Evolutionary conservation across 2,329 filamentous ascomycete genomes (phyloP), one percentile per base, ranked within the genome.

Genomic region (Cytospora mali): DNA sequence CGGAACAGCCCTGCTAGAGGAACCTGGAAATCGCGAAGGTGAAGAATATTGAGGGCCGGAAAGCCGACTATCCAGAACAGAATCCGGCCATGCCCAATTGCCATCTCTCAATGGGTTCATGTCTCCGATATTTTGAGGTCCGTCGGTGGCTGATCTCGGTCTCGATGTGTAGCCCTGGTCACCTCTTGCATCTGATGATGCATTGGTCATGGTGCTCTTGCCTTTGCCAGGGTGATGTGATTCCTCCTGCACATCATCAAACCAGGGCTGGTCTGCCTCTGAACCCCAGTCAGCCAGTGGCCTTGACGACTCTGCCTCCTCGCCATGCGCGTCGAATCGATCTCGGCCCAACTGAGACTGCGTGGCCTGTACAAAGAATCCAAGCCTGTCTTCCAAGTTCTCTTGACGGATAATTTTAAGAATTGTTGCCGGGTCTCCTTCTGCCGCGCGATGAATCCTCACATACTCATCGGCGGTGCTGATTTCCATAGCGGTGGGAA

Each of bases 401-500:
- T 89, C 86, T 42, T 85, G 81, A 46, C 83, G 80, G 33, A 89
- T 86, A 25, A 90, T 85, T 48, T 80, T 77, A 3, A 88, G 67
- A 28, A 90, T 85, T 63, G 80, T 81, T 39, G 83, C 78, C 0
- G 81, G 81, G 67, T 89, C 81, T 5, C 87, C 87, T 50, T 81
- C 80, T 1, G 86, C 86, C 61, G 84, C 83, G 49, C 81, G 79
- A 73, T 86, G 88, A 42, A 84, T 87, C 61, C 78, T 80, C 67
- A 82, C 76, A 73, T 77, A 85, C 70, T 78, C 82, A 64, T 71
- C 77, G 33, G 73, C 77, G 48, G 72, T 72, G 4, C 70, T 67
- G 2, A 68, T 65, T 11, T 67, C 58, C 55, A 57, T 11, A 39
- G 58, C 48, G 50, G 50, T 33, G 23, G 14, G 42, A 28, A 33